Evolutionary conservation across 495 filamentous ascomycete genomes (phyloP).

Genomic region (Halenospora varia): DNA sequence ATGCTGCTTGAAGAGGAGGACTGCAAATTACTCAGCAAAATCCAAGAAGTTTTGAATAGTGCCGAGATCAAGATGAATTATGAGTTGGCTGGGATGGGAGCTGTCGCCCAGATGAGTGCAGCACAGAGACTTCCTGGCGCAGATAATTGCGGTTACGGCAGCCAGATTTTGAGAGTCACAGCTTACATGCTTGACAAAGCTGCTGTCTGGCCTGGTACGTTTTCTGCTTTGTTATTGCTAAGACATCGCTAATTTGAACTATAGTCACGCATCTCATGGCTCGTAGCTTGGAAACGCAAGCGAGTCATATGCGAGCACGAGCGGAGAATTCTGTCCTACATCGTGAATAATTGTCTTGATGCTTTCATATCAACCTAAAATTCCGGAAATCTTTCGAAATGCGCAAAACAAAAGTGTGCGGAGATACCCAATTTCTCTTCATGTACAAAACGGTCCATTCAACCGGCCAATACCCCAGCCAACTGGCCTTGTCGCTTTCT

Average conservation of each 20-base stretch:
- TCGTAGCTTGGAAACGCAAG: conserved; percentile 79
- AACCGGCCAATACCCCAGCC: neutral
- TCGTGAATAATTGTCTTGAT: conserved; percentile 26
- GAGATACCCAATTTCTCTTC: neutral
- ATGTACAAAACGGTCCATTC: conserved; percentile 12
- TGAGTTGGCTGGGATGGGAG: conserved; percentile 42
- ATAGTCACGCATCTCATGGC: conserved; percentile 86
- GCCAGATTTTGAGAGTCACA: conserved; percentile 81
- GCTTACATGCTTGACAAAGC: conserved; percentile 87
- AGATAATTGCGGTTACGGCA: conserved; percentile 69
- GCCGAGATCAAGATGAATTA: conserved; percentile 76
- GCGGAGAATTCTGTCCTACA: conserved; percentile 60
- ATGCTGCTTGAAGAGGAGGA: conserved; percentile 94
- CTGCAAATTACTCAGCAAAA: conserved; percentile 78
- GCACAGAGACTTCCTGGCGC: conserved; percentile 53
- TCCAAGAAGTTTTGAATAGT: conserved; percentile 72
- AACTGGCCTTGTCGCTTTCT: neutral
- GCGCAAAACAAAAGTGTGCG: neutral
- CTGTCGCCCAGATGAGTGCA: conserved; percentile 42
- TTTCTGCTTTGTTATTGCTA: conserved; percentile 2
- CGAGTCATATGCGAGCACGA: conserved; percentile 68
- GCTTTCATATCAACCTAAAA: neutral
- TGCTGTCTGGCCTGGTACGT: conserved; percentile 53
- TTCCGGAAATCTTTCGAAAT: too few relatives aligned
- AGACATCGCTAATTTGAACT: conserved; percentile 28